Evolutionary conservation across 306 rosid genomes (phyloP).

Genomic region (Gastrolobium villosum): DNA sequence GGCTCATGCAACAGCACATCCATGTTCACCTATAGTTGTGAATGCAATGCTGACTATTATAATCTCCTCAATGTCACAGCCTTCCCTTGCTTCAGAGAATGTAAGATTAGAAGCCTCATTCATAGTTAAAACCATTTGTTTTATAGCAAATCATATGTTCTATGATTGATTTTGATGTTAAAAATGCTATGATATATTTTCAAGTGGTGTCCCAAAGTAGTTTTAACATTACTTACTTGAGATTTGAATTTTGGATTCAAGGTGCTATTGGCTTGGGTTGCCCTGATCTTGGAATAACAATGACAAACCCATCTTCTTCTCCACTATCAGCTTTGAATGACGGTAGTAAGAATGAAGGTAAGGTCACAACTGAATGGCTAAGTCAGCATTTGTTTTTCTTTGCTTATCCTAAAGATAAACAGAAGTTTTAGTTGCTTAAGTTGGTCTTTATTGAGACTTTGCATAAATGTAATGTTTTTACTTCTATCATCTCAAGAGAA

Average conservation of each 20-base stretch:
- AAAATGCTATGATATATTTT: background rate
- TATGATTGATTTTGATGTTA: background rate
- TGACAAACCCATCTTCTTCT: slow-evolving; percentile 57
- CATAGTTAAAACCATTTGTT: background rate
- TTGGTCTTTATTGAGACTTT: slow-evolving; percentile 19
- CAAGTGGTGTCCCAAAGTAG: slow-evolving; percentile 3
- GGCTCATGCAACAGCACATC: slow-evolving; percentile 86
- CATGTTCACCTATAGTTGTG: slow-evolving; percentile 59
- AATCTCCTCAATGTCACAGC: slow-evolving; percentile 75
- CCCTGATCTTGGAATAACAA: slow-evolving; percentile 69
- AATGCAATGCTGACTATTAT: slow-evolving; percentile 66
- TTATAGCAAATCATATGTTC: slow-evolving; percentile 12
- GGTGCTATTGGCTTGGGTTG: slow-evolving; percentile 83
- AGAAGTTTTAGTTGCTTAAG: background rate
- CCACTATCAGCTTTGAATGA: slow-evolving; percentile 54
- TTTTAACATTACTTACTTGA: slow-evolving; percentile 19
- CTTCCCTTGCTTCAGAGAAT: slow-evolving; percentile 76
- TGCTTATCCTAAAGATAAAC: background rate
- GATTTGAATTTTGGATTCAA: slow-evolving; percentile 48
- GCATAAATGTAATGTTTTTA: background rate
- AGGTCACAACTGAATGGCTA: slow-evolving; percentile 38
- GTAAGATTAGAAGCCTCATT: slow-evolving; percentile 61
- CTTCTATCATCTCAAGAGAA: background rate
- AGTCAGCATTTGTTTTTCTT: background rate
- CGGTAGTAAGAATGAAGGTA: slow-evolving; percentile 49